phyloP scores from a whole-genome alignment of 2,329 filamentous ascomycete species.

The Cyphellophora attinorum region DNA sequence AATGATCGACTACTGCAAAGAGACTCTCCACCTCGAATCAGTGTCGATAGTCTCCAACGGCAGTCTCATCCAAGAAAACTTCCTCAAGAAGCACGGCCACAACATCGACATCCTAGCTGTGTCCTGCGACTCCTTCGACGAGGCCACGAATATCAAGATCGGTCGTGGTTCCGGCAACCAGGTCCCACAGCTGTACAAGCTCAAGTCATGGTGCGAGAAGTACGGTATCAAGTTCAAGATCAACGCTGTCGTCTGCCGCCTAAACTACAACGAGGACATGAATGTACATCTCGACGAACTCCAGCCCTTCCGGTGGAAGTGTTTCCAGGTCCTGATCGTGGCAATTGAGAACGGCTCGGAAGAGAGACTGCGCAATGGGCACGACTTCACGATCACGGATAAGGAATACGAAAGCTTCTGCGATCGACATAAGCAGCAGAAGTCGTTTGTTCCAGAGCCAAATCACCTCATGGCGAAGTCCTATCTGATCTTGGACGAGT shows the following conservation, averaged over 20 bases:
- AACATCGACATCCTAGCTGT: constrained; percentile 47
- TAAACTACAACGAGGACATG: constrained; percentile 45
- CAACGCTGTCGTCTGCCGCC: constrained; percentile 44
- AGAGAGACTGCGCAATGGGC: constrained; percentile 26
- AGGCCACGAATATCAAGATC: constrained; percentile 41
- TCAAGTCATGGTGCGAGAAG: constrained; percentile 37
- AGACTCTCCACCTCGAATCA: constrained; percentile 38
- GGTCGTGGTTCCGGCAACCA: constrained; percentile 42
- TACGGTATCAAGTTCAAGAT: constrained; percentile 47
- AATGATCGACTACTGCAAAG: constrained; percentile 40
- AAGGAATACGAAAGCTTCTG: constrained; percentile 40
- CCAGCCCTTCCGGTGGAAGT: constrained; percentile 45
- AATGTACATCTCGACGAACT: constrained; percentile 28
- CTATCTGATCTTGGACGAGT: constrained; percentile 45
- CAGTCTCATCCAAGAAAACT: constrained; percentile 35
- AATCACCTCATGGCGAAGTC: constrained; percentile 42
- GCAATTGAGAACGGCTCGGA: constrained; percentile 41
- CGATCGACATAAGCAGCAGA: constrained; percentile 30
- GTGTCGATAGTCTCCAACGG: constrained; percentile 48
- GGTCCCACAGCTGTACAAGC: constrained; percentile 32
- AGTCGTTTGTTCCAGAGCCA: constrained; percentile 38
- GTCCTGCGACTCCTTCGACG: constrained; percentile 46
- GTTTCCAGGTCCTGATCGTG: constrained; percentile 46
- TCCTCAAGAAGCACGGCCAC: constrained; percentile 31
- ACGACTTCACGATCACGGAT: constrained; percentile 35